Base-by-base conservation (phyloP, 108 stramenopile genomes). In the Cyclostephanos invisitatus region DNA sequence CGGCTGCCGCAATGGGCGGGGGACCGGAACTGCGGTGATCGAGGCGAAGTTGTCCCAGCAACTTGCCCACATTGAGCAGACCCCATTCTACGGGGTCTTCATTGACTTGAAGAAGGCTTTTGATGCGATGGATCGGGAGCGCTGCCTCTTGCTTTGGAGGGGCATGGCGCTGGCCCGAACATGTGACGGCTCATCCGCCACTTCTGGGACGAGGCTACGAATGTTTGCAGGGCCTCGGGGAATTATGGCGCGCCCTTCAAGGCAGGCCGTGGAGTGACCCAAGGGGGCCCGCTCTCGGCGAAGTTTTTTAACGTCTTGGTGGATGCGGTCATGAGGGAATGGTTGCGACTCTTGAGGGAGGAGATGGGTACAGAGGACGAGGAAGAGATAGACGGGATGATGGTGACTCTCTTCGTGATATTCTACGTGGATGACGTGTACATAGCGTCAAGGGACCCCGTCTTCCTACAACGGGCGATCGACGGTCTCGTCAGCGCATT, bases 301-400 rank as follows among this genome's bases (percentile, higher is more conserved):
- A 64, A 29, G 57, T 29, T 77, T 25, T 77, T 77, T 49, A 71
- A 77, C 62, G 64, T 77, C 55, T 0, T 77, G 68, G 75, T 71
- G 32, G 75, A 77, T 63, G 72, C 64, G 20, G 32, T 73, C 15
- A 22, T 62, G 24, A 46, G 29, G n/a, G 22, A 57, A 18, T 75
- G 65, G 74, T 32, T 68, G 25, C 36, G 9, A 32, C 53, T 22
- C 46, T 55, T 55, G 27, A 8, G 60, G 40, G 40, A 40, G 40
- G 40, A 40, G 11, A 40, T 40, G 40, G 40, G 1, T 7, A 8
- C 40, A 8, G 40, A 11, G 40, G 40, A 40, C 10, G 7, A 40
- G 40, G 40, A 40, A 8, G 7, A 40, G 40, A 8, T 40, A 40
- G 40, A 40, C 9, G 10, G 11, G 40, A 3, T 40, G 40, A 40